Base-by-base conservation (phyloP, 106 monocot genomes). In the Allium sativum region DNA sequence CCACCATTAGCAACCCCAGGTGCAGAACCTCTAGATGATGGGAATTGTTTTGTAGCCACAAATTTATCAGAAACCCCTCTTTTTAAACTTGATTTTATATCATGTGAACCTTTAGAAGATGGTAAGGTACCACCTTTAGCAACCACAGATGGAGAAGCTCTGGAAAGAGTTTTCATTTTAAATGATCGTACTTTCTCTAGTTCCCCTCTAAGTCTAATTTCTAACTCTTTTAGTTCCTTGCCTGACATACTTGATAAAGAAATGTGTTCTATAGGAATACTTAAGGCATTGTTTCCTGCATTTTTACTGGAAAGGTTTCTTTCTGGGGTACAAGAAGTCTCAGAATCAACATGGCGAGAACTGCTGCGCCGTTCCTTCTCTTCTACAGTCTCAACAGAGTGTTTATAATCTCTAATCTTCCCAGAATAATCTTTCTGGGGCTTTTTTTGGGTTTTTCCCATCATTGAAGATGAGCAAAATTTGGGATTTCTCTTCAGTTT, bases 281-380 rank as follows among this genome's bases (percentile, higher is more conserved):
- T 76, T 40, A 84, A 84, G 44, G 61, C 58, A 53, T 74, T 61
- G 40, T 12, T 48, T 9, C 79, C 79, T 7, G 18, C 52, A 59
- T 90, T 95, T 53, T 87, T 70, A 65, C 79, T 95, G 12, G 87
- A 77, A 68, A 78, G 77, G 65, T 84, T 94, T 68, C 81, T 81
- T 72, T 82, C 87, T 7, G 95, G 86, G 1, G 86, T 72, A 68
- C 65, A 70, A 4, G 83, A 87, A 50, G 79, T 72, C 63, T 86
- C 85, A 0, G 81, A 87, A 16, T 83, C 89, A 16, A 63, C 83
- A 55, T 63, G 72, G 12, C 72, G 72, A 0, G 81, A 74, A 70
- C 69, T 84, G 7, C 72, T 71, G 68, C 79, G 64, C 18, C 79
- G 81, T 51, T 90, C 87, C 2, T 84, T 82, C 66, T 90, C 94